Percentiles rank a stretch among this genome's conserved stretches.
Conservation (phyloP, 2,329 filamentous ascomycete genomes). For the Cladophialophora yegresii region DNA sequence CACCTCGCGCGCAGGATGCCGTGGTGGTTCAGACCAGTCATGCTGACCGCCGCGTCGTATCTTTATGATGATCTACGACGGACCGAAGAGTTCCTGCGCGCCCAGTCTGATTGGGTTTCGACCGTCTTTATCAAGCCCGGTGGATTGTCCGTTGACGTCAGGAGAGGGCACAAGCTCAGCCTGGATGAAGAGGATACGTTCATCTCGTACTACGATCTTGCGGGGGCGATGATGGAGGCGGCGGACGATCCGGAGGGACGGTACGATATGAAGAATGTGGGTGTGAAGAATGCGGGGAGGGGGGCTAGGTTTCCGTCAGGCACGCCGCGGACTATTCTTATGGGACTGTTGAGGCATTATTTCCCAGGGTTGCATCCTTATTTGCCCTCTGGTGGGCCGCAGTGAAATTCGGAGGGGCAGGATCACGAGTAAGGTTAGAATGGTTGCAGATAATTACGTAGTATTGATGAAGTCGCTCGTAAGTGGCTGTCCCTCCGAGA, state of each 20-base stretch:
- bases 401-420: background rate
- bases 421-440: background rate
- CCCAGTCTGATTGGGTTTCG: background rate
- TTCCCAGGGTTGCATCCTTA: background rate
- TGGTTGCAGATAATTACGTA: background rate
- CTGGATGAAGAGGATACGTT: slow-evolving; percentile 1
- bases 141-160: background rate
- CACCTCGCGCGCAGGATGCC: background rate
- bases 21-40: background rate
- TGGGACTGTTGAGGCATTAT: background rate
- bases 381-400: background rate
- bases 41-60: background rate
- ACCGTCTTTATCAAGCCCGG: slow-evolving; percentile 1
- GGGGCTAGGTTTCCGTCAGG: background rate
- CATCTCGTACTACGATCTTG: background rate
- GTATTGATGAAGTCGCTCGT: too few relatives aligned
- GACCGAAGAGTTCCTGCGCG: background rate
- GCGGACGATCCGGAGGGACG: background rate
- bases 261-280: background rate
- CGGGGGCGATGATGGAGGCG: background rate
- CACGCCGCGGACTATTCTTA: background rate
- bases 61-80: background rate
- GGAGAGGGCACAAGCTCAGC: background rate
- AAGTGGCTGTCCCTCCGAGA: too few relatives aligned
- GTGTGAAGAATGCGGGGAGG: background rate